phyloP scores from a whole-genome alignment of 2,329 filamentous ascomycete species.

The Stachybotrys chlorohalonatus region DNA sequence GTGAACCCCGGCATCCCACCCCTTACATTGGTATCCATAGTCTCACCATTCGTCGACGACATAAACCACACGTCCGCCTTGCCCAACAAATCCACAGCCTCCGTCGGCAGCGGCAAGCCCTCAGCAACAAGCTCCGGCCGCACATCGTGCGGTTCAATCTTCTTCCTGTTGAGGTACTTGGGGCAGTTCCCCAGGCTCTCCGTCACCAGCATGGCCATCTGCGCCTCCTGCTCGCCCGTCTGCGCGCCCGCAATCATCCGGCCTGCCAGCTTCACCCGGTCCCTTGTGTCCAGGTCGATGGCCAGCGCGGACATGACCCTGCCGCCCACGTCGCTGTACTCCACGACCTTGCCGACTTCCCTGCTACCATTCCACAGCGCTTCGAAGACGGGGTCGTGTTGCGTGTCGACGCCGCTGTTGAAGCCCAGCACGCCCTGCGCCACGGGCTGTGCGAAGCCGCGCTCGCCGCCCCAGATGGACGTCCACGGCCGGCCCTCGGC shows the following conservation, averaged over 20 bases:
- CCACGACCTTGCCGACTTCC: slow-evolving; percentile 27
- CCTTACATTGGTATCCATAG: slow-evolving; percentile 80
- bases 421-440: slow-evolving; percentile 56
- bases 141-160: slow-evolving; percentile 39
- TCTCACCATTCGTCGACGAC: slow-evolving; percentile 52
- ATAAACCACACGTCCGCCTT: slow-evolving; percentile 72
- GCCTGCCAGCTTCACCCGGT: slow-evolving; percentile 66
- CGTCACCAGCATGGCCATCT: slow-evolving; percentile 58
- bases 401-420: slow-evolving; percentile 48
- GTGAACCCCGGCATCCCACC: slow-evolving; percentile 70
- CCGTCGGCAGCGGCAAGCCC: slow-evolving; percentile 34
- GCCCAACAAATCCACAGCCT: slow-evolving; percentile 49
- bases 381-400: slow-evolving; percentile 61
- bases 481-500: slow-evolving; percentile 60
- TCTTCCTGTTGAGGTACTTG: slow-evolving; percentile 75
- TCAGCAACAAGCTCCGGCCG: slow-evolving; percentile 39
- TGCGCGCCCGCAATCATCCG: slow-evolving; percentile 57
- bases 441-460: slow-evolving; percentile 57
- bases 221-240: slow-evolving; percentile 24
- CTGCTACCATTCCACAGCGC: slow-evolving; percentile 46
- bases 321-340: slow-evolving; percentile 26
- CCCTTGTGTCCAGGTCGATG: slow-evolving; percentile 41
- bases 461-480: slow-evolving; percentile 66
- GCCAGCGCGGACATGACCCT: slow-evolving; percentile 44
- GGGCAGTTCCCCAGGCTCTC: slow-evolving; percentile 76